These are phyloP conservation scores for Cryptococcus floricola DNA, from an alignment of 1,284 basidiomycete genomes.

Conservation along the genomic window DNA sequence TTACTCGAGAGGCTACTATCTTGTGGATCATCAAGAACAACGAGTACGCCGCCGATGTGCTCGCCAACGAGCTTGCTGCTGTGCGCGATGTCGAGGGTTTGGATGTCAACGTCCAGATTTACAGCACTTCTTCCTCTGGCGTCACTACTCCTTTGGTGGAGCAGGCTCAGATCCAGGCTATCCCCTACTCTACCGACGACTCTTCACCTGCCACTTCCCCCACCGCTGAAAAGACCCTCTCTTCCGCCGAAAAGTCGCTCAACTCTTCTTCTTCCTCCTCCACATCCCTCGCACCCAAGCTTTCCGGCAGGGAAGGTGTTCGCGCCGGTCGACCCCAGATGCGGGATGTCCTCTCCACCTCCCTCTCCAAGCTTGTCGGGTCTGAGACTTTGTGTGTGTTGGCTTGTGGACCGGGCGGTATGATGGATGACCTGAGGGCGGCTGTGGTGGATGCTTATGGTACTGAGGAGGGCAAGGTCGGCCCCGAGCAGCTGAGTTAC, in stretches of 20 bases:
- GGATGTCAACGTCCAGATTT: slow-evolving; percentile 14
- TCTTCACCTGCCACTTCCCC: neutral
- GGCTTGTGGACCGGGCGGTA: slow-evolving; percentile 30
- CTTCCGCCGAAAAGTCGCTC: neutral
- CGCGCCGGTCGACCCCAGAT: slow-evolving; percentile 22
- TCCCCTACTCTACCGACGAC: neutral
- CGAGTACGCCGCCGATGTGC: slow-evolving; percentile 27
- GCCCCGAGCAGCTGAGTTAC: slow-evolving; percentile 21
- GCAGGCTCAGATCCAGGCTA: neutral
- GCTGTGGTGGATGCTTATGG: slow-evolving; percentile 22
- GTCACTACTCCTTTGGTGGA: neutral
- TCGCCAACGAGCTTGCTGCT: slow-evolving; percentile 18
- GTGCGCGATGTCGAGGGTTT: slow-evolving; percentile 1
- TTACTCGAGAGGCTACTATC: slow-evolving; percentile 13
- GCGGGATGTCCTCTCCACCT: slow-evolving; percentile 10
- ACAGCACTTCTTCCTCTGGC: slow-evolving; percentile 1
- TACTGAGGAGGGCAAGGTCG: slow-evolving; percentile 9
- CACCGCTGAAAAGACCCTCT: neutral
- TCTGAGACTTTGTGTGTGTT: slow-evolving; percentile 24
- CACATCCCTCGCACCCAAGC: too few species aligned
- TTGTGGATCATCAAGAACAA: slow-evolving; percentile 27
- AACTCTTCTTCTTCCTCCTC: neutral
- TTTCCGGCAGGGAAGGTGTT: neutral
- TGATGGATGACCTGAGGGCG: slow-evolving; percentile 33
- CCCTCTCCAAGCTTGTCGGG: slow-evolving; percentile 7